Evolutionary conservation across 208 protist species (phyloP), one percentile per base, ranked within the genome.

Genomic region (Acanthamoeba divionensis): DNA sequence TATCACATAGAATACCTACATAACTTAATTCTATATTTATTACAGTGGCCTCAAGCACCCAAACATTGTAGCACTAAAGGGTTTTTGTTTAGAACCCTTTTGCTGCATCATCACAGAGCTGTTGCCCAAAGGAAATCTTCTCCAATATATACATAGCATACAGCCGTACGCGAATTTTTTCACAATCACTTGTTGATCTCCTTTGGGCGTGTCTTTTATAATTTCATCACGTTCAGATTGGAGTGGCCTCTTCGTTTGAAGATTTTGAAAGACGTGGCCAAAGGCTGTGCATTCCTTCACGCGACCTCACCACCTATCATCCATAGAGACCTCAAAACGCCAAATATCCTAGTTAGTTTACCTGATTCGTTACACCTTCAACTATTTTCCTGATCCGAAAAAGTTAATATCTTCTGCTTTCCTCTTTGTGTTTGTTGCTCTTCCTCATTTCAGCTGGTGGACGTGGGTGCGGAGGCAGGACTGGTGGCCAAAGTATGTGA

Each of bases 281-380:
- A 85, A 38, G 93, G 93, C 29, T 91, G 90, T 80, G 38, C 52
- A 0, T 94, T 88, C 50, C 44, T 94, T 15, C 93, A 94, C 69
- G 73, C 65, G 10, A 67, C 83, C 29, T 88, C 54, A n/a, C 93
- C 93, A 41, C 69, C 47, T 0, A 90, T 93, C 5, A 92, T 94
- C 36, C 92, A 94, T 26, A 67, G 91, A 12, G 92, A 94, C 80
- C 54, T 94, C 1, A 94, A 94, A 41, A 57, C 55, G 7, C 62
- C 79, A 18, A 94, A 94, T 26, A 90, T 94, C 15, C 54, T 94
- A 24, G 38, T 94, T n/a, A 15, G 79, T 85, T 41, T 47, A n/a
- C n/a, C n/a, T n/a, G n/a, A n/a, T n/a, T n/a, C n/a, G n/a, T n/a
- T n/a, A n/a, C n/a, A n/a, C n/a, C n/a, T n/a, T n/a, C n/a, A n/a